A percentile compares a stretch with the other conserved stretches of the same genome.
Evolutionary conservation across 768 basidiomycete species (phyloP).

Genomic region (Obba rivulosa): DNA sequence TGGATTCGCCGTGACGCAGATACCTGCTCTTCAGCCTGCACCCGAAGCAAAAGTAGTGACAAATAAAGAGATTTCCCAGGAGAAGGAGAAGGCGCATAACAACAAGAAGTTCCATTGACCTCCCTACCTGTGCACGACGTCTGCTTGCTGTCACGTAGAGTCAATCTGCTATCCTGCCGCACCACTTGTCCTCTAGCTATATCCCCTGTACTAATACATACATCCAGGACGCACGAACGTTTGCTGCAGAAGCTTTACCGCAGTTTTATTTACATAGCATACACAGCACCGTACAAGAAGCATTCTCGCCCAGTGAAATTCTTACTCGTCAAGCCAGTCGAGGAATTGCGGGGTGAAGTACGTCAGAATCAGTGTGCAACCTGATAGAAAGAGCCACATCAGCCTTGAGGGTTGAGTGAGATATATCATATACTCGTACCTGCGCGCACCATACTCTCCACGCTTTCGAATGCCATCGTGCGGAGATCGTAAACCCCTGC

Average conservation of each 20-base stretch:
- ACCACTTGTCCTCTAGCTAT: too few relatives aligned
- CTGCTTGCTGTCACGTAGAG: not conserved
- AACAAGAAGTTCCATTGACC: not conserved
- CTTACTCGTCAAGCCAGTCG: constrained; percentile 61
- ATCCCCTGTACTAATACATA: too few relatives aligned
- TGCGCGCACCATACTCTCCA: constrained; percentile 88
- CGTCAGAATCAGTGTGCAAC: constrained; percentile 82
- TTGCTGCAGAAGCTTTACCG: too few relatives aligned
- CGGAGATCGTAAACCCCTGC: constrained; percentile 92
- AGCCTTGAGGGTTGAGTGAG: not conserved
- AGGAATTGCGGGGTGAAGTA: constrained; percentile 98
- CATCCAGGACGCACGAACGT: too few relatives aligned
- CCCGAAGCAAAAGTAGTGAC: not conserved
- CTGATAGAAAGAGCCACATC: constrained; percentile 30
- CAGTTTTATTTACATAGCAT: too few relatives aligned
- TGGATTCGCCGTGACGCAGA: constrained; percentile 29
- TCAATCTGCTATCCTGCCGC: too few relatives aligned
- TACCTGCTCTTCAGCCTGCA: constrained; percentile 10
- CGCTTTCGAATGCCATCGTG: constrained; percentile 91
- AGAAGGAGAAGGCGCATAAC: not conserved
- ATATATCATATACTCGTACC: constrained; percentile 43
- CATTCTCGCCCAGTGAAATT: not conserved
- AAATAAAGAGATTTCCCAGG: not conserved
- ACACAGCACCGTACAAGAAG: not conserved
- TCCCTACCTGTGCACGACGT: too few relatives aligned